Percentiles rank a stretch among this genome's conserved stretches.
Conservation (phyloP, 2,329 filamentous ascomycete genomes). For the Epichloe coenophiala region DNA sequence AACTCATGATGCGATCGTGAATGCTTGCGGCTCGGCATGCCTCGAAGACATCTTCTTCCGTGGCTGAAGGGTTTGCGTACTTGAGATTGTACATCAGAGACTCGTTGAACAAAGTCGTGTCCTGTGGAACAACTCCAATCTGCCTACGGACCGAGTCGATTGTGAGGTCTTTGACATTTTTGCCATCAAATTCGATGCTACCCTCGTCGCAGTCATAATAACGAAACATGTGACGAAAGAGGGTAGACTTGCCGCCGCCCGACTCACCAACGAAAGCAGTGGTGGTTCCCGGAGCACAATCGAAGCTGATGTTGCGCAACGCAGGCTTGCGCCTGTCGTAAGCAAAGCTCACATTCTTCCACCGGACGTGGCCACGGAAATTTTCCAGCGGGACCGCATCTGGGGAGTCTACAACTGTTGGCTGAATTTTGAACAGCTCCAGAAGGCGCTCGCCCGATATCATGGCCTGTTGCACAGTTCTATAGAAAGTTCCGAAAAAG, state of each 20-base stretch:
- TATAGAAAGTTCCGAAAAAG: conserved; percentile 88
- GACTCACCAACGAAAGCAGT: conserved; percentile 95
- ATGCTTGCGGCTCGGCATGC: conserved; percentile 82
- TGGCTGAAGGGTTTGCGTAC: conserved; percentile 72
- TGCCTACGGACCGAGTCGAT: conserved; percentile 86
- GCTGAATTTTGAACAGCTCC: conserved; percentile 91
- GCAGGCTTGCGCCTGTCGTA: conserved; percentile 83
- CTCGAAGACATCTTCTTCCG: conserved; percentile 67
- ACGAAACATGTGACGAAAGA: conserved; percentile 89
- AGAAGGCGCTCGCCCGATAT: conserved; percentile 93
- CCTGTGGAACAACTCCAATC: conserved; percentile 94
- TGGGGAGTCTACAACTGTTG: conserved; percentile 72
- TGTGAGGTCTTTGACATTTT: conserved; percentile 71
- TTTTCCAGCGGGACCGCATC: conserved; percentile 46
- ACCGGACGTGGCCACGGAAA: conserved; percentile 72
- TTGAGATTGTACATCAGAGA: conserved; percentile 88
- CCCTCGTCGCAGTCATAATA: conserved; percentile 84
- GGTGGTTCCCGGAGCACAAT: conserved; percentile 77
- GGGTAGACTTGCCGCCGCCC: conserved; percentile 90
- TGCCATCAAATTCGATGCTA: conserved; percentile 70
- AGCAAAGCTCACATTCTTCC: conserved; percentile 79
- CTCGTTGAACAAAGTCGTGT: conserved; percentile 91
- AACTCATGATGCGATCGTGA: conserved; percentile 79
- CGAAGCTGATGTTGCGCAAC: conserved; percentile 70
- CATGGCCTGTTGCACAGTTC: conserved; percentile 90